Conservation (phyloP, 164 flowering plant genomes). For the Berberis vulgaris region DNA sequence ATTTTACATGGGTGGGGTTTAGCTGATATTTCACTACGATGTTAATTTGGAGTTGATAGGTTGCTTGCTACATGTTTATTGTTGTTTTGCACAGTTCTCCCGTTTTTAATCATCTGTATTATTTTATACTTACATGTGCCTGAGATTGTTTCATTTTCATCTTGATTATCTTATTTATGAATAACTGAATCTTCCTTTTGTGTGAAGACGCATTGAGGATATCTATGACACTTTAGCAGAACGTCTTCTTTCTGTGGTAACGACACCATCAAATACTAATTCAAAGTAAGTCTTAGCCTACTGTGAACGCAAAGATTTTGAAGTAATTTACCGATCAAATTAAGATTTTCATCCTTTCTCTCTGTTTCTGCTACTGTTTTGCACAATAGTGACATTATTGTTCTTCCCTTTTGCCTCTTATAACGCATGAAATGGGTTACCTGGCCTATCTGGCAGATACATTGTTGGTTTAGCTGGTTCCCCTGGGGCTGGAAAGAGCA, state of each 20-base stretch:
- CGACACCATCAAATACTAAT: conserved; percentile 36
- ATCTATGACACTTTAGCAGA: conserved; percentile 69
- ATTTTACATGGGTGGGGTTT: too few relatives aligned
- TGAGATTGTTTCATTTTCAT: not conserved
- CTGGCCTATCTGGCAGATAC: conserved; percentile 30
- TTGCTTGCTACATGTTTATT: too few relatives aligned
- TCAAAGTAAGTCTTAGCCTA: conserved; percentile 47
- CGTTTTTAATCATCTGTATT: too few relatives aligned
- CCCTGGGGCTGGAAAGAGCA: conserved; percentile 96
- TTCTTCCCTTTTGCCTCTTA: not conserved
- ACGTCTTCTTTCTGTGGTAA: conserved; percentile 55
- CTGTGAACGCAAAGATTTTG: not conserved
- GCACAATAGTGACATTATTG: not conserved
- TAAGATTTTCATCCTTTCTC: not conserved
- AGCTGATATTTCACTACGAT: too few relatives aligned
- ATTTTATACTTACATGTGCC: too few relatives aligned
- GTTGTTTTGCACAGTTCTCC: too few relatives aligned
- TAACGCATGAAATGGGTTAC: not conserved
- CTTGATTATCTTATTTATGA: not conserved
- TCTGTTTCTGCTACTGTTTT: not conserved
- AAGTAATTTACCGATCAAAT: not conserved
- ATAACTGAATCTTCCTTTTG: conserved; percentile 4
- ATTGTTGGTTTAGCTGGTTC: conserved; percentile 92
- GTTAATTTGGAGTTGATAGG: too few relatives aligned
- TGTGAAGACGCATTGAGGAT: conserved; percentile 55